Evolutionary conservation across 257 asterid genomes (phyloP), one percentile per base, ranked within the genome.

Genomic region (Nicotiana attenuata): DNA sequence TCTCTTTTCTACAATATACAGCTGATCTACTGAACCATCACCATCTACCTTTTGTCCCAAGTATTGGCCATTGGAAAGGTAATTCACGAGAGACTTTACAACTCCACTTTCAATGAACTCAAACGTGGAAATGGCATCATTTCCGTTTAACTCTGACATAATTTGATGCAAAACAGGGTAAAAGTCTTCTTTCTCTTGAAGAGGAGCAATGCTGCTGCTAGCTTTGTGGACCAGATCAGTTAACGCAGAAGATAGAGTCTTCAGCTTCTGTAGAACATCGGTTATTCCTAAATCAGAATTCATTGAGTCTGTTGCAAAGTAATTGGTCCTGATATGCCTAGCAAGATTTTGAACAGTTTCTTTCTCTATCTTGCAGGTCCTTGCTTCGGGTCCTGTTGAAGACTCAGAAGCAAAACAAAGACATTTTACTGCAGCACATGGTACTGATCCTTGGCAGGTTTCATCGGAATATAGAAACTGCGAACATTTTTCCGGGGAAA

Each of bases 91-190:
- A 78, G 99, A 89, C 81, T 89, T 92, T 41, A 89, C 85, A 63
- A 93, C 88, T 82, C 98, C 98, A 91, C 99, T 96, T 90, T 94
- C 97, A 76, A 96, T 93, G 88, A 96, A 94, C 90, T 96, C 99
- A 86, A 96, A 96, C 52, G 97, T 92, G 82, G 99, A 94, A 85
- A 94, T 86, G 67, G 92, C 88, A 73, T 90, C 94, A 82, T 87
- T 87, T 31, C 92, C 97, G 81, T 87, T 88, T 67, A 96, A 91
- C 87, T 88, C 90, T 10, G 89, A 92, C 89, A 96, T 77, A 71
- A 96, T 90, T 82, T 93, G 85, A 81, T 76, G 87, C 87, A 96
- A 87, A 60, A 93, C 77, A 80, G 60, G 83, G 82, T 82, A 88
- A 59, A 91, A 88, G 41, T 87, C 89, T 86, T 91, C 95, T 80